A percentile compares a stretch with the other conserved stretches of the same genome.
Evolutionary conservation across 176 grass and related monocot species (phyloP).

Genomic region (Ananas comosus): DNA sequence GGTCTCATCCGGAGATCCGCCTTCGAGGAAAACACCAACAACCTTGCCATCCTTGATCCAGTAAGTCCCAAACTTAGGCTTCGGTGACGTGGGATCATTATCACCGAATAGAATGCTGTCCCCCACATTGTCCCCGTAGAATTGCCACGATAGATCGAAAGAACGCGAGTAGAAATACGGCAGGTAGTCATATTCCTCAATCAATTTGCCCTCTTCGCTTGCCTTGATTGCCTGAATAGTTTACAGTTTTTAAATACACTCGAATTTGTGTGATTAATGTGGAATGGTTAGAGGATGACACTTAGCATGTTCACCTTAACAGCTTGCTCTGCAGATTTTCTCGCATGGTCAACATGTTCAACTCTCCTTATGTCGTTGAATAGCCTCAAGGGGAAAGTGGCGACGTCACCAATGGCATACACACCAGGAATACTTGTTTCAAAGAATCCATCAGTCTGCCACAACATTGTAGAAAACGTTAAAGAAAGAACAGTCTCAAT

Average conservation of each 20-base stretch:
- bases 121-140: slow-evolving; percentile 87
- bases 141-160: slow-evolving; percentile 83
- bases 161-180: slow-evolving; percentile 93
- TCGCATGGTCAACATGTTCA: slow-evolving; percentile 88
- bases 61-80: slow-evolving; percentile 88
- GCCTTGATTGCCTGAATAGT: slow-evolving; percentile 61
- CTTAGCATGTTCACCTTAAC: slow-evolving; percentile 37
- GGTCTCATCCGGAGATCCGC: slow-evolving; percentile 68
- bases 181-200: slow-evolving; percentile 75
- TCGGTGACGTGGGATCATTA: slow-evolving; percentile 43
- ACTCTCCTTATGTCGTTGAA: slow-evolving; percentile 71
- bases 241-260: background rate
- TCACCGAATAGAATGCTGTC: slow-evolving; percentile 75
- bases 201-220: slow-evolving; percentile 44
- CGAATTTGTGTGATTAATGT: background rate
- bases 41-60: slow-evolving; percentile 94
- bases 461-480: background rate
- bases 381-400: slow-evolving; percentile 77
- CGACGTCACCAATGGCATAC: slow-evolving; percentile 86
- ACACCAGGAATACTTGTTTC: slow-evolving; percentile 64
- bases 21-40: slow-evolving; percentile 75
- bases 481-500: background rate
- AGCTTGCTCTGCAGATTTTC: slow-evolving; percentile 93
- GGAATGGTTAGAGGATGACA: background rate
- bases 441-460: slow-evolving; percentile 81